Percentiles rank a stretch among this genome's conserved stretches.
phyloP scores from a whole-genome alignment of 169 alveolate genomes.

The Cystoisospora suis region DNA sequence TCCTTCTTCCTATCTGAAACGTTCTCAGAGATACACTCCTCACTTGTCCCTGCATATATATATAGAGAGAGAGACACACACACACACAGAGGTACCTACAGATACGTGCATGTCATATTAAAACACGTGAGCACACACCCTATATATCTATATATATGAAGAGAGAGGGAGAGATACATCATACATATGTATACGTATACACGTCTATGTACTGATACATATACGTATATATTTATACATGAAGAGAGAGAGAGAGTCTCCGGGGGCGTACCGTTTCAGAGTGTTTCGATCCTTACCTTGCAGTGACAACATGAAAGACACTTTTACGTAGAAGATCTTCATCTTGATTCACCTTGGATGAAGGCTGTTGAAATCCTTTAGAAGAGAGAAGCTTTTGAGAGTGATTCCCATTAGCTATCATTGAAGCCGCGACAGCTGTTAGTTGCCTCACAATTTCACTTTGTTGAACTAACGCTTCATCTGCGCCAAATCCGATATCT shows the following conservation, averaged over 20 bases:
- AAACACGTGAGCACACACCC: too few relatives aligned
- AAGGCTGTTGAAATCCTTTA: not conserved
- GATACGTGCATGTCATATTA: too few relatives aligned
- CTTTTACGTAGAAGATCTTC: not conserved
- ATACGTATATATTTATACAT: too few relatives aligned
- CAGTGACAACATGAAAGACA: slow-evolving; percentile 11
- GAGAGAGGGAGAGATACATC: too few relatives aligned
- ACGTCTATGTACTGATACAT: not conserved
- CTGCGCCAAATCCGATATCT: not conserved
- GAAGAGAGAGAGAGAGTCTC: not conserved
- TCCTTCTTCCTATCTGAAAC: too few relatives aligned
- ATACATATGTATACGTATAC: not conserved
- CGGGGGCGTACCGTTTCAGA: too few relatives aligned
- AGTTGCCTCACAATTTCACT: slow-evolving; percentile 17
- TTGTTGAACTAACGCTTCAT: not conserved
- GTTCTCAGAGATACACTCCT: too few relatives aligned
- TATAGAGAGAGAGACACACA: not conserved
- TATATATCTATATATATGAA: too few relatives aligned
- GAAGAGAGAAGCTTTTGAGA: not conserved
- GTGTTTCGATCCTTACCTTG: not conserved
- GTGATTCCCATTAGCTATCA: not conserved
- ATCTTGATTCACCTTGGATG: not conserved
- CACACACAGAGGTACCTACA: too few relatives aligned
- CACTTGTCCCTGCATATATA: not conserved
- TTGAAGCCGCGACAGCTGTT: not conserved